phyloP scores from a whole-genome alignment of 176 grass and related monocot species.

The Oryza australiensis region DNA sequence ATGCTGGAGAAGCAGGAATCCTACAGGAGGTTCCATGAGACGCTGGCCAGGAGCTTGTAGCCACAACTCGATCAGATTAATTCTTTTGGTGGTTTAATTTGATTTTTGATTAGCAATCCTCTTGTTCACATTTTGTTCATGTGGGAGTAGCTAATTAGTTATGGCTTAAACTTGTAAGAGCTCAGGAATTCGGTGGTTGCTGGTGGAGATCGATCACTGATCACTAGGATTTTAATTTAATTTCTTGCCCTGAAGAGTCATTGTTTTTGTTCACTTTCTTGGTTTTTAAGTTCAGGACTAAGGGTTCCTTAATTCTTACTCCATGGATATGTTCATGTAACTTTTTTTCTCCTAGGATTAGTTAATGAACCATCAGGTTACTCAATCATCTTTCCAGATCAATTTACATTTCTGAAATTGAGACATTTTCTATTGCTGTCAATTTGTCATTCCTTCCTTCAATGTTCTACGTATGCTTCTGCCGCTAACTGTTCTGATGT shows the following conservation, averaged over 20 bases:
- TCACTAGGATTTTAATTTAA: not conserved
- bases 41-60: constrained; percentile 48
- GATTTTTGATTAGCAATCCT: constrained; percentile 2
- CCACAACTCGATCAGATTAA: not conserved
- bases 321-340: not conserved
- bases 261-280: not conserved
- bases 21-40: constrained; percentile 43
- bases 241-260: not conserved
- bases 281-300: not conserved
- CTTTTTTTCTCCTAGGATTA: not conserved
- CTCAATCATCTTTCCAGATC: not conserved
- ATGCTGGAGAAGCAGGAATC: constrained; percentile 48
- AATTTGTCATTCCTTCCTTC: not conserved
- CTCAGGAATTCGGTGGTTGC: not conserved
- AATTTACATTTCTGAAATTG: not conserved
- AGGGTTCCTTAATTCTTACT: not conserved
- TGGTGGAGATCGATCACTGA: not conserved
- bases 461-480: not conserved
- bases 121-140: not conserved
- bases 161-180: not conserved
- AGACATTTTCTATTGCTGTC: not conserved
- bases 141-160: not conserved
- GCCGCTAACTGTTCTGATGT: not conserved
- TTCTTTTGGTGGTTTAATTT: not conserved
- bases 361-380: not conserved